phyloP scores from a whole-genome alignment of 345 rosid species.

The Cardamine chenopodiifolia region DNA sequence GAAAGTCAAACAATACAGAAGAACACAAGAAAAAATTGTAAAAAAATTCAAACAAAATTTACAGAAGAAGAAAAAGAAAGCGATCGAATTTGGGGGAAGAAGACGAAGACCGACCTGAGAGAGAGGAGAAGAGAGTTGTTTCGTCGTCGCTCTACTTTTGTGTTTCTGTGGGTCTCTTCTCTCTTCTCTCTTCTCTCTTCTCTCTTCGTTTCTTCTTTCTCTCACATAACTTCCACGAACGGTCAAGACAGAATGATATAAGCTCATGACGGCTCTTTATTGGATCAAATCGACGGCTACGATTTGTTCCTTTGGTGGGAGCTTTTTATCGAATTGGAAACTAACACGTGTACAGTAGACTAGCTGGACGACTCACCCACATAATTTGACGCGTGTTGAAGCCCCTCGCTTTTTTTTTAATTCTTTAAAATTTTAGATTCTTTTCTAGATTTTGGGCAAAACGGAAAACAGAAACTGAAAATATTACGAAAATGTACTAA shows the following conservation, averaged over 20 bases:
- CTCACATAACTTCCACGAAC: constrained; percentile 49
- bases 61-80: constrained; percentile 33
- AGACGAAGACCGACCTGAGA: constrained; percentile 38
- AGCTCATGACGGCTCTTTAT: constrained; percentile 40
- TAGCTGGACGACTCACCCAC: constrained; percentile 34
- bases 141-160: constrained; percentile 7
- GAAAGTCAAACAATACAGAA: constrained; percentile 25
- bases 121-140: constrained; percentile 27
- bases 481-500: neutral
- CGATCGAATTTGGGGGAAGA: constrained; percentile 27
- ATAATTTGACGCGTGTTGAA: constrained; percentile 41
- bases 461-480: neutral
- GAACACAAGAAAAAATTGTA: neutral
- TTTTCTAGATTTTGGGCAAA: neutral
- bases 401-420: constrained; percentile 11
- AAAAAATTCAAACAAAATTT: neutral
- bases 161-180: constrained; percentile 32
- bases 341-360: constrained; percentile 22
- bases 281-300: constrained; percentile 39
- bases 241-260: constrained; percentile 40
- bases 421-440: neutral
- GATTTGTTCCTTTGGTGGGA: constrained; percentile 45
- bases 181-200: constrained; percentile 27
- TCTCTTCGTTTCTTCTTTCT: constrained; percentile 43
- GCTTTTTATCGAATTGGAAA: neutral